Conservation (phyloP, 2,329 filamentous ascomycete species). For the Coccinonectria pachysandricola region DNA sequence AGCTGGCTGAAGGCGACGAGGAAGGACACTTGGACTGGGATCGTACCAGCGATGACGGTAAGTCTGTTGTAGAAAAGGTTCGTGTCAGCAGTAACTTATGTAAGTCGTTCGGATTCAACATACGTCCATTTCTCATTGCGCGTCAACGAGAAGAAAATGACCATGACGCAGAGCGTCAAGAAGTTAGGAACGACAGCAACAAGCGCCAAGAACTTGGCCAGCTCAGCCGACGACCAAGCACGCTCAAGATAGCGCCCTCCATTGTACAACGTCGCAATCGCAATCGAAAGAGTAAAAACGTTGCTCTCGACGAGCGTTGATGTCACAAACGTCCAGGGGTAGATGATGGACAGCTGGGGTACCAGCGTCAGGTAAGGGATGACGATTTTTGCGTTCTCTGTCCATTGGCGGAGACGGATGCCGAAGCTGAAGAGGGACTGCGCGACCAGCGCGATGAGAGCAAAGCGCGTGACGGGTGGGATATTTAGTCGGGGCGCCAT, state of each 20-base stretch:
- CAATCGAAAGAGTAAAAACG: constrained; percentile 72
- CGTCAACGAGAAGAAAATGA: constrained; percentile 62
- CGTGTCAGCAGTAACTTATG: constrained; percentile 6
- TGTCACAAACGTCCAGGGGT: constrained; percentile 86
- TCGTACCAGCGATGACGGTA: constrained; percentile 77
- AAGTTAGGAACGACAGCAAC: constrained; percentile 72
- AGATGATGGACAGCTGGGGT: constrained; percentile 71
- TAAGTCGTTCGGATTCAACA: too few relatives aligned
- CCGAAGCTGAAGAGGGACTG: constrained; percentile 76
- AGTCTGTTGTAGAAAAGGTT: constrained; percentile 37
- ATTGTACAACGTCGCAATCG: constrained; percentile 72
- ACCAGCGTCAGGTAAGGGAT: constrained; percentile 83
- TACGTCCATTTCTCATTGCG: constrained; percentile 60
- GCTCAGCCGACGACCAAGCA: constrained; percentile 86
- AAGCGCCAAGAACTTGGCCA: constrained; percentile 79
- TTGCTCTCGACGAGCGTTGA: constrained; percentile 89
- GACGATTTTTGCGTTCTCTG: constrained; percentile 51
- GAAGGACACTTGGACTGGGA: constrained; percentile 84
- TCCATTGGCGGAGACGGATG: constrained; percentile 64
- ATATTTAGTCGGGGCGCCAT: constrained; percentile 85
- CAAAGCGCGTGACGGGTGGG: constrained; percentile 76
- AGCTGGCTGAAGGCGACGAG: constrained; percentile 97
- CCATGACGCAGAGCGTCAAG: constrained; percentile 61
- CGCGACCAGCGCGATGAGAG: constrained; percentile 63
- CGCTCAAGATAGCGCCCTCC: constrained; percentile 91